Evolutionary conservation across 2,329 filamentous ascomycete genomes (phyloP).

Genomic region (Aschersonia sp.): DNA sequence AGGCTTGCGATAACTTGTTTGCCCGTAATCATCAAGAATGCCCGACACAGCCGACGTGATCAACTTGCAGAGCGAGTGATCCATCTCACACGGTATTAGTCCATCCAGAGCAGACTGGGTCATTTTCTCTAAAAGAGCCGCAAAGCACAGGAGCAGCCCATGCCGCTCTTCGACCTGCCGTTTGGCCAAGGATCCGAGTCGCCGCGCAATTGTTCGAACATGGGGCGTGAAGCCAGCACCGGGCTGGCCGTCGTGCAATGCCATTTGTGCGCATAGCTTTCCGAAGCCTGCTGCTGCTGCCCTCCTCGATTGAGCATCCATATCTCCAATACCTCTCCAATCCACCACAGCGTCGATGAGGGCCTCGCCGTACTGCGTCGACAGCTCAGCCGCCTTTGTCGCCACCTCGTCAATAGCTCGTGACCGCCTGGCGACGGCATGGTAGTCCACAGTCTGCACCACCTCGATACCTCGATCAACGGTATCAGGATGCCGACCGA

Average conservation of each 20-base stretch:
- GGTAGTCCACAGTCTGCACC: conserved; percentile 85
- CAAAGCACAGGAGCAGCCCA: conserved; percentile 48
- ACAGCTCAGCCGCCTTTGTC: conserved; percentile 50
- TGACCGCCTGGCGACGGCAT: conserved; percentile 75
- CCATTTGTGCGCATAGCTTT: conserved; percentile 29
- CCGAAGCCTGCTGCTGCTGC: conserved; percentile 59
- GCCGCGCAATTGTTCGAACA: conserved; percentile 26
- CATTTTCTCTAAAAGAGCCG: conserved; percentile 38
- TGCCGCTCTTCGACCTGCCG: conserved; percentile 58
- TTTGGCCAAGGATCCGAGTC: conserved; percentile 27
- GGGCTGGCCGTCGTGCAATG: conserved; percentile 10
- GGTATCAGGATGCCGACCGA: conserved; percentile 81
- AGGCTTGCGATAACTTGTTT: conserved; percentile 37
- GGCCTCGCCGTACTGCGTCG: conserved; percentile 53
- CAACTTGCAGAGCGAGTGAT: conserved; percentile 13
- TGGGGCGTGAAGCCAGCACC: conserved; percentile 15
- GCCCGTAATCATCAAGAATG: conserved; percentile 26
- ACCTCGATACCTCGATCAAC: conserved; percentile 69
- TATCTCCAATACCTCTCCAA: conserved; percentile 80
- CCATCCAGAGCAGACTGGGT: conserved; percentile 15
- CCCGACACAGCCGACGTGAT: conserved; percentile 12
- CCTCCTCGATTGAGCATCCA: conserved; percentile 59
- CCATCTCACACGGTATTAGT: conserved; percentile 4
- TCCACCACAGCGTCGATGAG: conserved; percentile 57
- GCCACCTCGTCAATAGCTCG: conserved; percentile 71